Percentiles rank a stretch among this genome's conserved stretches.
Evolutionary conservation across 352 stramenopile species (phyloP).

Genomic region (Plasmopara halstedii): DNA sequence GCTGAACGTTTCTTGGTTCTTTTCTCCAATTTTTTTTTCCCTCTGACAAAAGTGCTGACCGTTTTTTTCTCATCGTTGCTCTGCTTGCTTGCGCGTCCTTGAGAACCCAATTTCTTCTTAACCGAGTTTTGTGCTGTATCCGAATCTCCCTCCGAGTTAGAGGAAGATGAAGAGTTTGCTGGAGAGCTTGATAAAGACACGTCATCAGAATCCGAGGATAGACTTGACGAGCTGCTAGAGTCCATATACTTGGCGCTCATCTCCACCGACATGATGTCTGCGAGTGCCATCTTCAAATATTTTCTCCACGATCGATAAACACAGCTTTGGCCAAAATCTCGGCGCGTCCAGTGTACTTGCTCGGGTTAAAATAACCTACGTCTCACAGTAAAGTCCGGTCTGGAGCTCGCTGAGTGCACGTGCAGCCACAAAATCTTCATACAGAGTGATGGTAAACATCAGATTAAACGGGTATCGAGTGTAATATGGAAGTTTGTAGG

Average conservation of each 20-base stretch:
- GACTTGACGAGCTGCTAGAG: conserved; percentile 70
- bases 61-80: conserved; percentile 29
- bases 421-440: conserved; percentile 31
- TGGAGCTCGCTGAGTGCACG: conserved; percentile 18
- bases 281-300: conserved; percentile 48
- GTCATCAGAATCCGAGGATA: conserved; percentile 66
- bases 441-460: conserved; percentile 30
- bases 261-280: conserved; percentile 67
- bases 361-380: background rate
- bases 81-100: background rate
- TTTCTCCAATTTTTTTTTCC: conserved; percentile 21
- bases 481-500: conserved; percentile 16
- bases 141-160: conserved; percentile 28
- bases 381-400: conserved; percentile 20
- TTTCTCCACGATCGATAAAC: background rate
- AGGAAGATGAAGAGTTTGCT: conserved; percentile 30
- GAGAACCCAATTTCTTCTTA: conserved; percentile 14
- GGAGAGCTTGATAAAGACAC: conserved; percentile 41
- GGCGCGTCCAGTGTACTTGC: background rate
- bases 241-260: conserved; percentile 70
- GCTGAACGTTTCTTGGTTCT: conserved; percentile 7
- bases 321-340: background rate
- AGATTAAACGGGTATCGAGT: conserved; percentile 16
- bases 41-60: conserved; percentile 6
- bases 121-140: conserved; percentile 15